Base-by-base conservation (phyloP, 345 rosid genomes). In the Microthlaspi erraticum region DNA sequence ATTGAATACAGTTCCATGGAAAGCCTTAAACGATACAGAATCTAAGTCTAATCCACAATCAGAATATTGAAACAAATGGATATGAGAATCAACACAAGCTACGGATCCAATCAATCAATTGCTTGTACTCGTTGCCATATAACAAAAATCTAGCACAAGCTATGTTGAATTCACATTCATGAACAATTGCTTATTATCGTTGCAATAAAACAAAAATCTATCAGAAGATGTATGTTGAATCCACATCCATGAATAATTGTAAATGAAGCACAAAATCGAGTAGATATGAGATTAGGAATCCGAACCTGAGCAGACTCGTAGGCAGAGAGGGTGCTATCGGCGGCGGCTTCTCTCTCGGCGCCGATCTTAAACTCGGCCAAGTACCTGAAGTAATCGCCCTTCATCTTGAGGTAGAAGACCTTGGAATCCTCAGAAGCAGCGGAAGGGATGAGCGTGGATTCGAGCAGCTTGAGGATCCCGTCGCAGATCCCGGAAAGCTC, bases 361-460 rank as follows among this genome's bases (percentile, higher is more conserved):
- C 92, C 91, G 19, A 81, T 79, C 82, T 88, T 88, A 79, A 90
- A 88, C 88, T 90, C 97, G 17, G 92, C 92, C 68, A 88, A 70
- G 77, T 90, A 90, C 83, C 97, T 85, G 58, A 86, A 91, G 65
- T 86, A 90, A 64, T 90, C 90, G 1, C 94, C 97, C 78, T 88
- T 88, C 97, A 90, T 90, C 83, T 90, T 90, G 60, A 88, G 68
- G 70, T 88, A 90, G 58, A 90, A 91, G 11, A 91, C 97, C 85
- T 84, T 91, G 10, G 94, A 91, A 60, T 91, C 90, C 5, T 88
- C 86, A 1, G 86, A 16, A 7, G 87, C 64, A 42, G 92, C 89
- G 6, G 88, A 73, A 18, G 94, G 94, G 62, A 91, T 75, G 54
- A 91, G 86, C 74, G 84, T 66, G 6, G 90, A 32, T 70, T 91